Evolutionary conservation across 2,329 filamentous ascomycete species (phyloP).

Genomic region (Diplodia corticola): DNA sequence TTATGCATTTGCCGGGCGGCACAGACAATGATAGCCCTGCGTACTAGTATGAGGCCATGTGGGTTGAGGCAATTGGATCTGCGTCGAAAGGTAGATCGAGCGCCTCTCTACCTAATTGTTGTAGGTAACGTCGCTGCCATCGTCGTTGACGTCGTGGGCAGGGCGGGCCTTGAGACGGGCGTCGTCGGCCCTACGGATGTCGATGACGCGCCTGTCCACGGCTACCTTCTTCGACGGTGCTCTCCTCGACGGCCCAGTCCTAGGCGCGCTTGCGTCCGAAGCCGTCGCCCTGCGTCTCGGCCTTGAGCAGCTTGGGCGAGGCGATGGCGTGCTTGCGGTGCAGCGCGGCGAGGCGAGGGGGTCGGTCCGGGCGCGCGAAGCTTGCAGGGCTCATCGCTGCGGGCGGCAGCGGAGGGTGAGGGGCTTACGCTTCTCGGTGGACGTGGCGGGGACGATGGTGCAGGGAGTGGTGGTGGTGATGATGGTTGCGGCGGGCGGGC

Average conservation of each 20-base stretch:
- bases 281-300: conserved; percentile 81
- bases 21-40: too few relatives aligned
- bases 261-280: conserved; percentile 68
- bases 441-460: background rate
- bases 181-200: too few relatives aligned
- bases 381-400: conserved; percentile 36
- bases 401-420: conserved; percentile 33
- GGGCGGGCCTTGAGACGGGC: too few relatives aligned
- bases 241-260: conserved; percentile 21
- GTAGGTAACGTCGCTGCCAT: too few relatives aligned
- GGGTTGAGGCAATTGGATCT: too few relatives aligned
- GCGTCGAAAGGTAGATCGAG: too few relatives aligned
- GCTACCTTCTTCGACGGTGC: too few relatives aligned
- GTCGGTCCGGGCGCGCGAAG: conserved; percentile 27
- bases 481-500: background rate
- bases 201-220: too few relatives aligned
- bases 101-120: too few relatives aligned
- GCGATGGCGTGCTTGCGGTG: conserved; percentile 20
- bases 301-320: conserved; percentile 75
- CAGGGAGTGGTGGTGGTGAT: background rate
- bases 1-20: too few relatives aligned
- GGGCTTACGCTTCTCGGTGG: conserved; percentile 38
- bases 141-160: too few relatives aligned
- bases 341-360: conserved; percentile 65
- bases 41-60: too few relatives aligned